Evolutionary conservation across 768 basidiomycete genomes (phyloP).

Genomic region (Russula foetens): DNA sequence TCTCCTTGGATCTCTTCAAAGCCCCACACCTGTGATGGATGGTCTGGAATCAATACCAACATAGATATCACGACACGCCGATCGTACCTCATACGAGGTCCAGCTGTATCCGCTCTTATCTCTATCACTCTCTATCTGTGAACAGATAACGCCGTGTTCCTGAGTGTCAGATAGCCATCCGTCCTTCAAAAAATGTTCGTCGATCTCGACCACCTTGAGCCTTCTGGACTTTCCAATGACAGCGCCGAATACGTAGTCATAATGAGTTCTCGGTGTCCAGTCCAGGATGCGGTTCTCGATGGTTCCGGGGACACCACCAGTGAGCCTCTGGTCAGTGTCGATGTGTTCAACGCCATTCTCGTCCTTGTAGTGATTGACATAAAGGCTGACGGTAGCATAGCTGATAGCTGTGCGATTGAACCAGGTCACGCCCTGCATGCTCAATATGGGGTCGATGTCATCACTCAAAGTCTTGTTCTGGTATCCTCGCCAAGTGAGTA

Average conservation of each 20-base stretch:
- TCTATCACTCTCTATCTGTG: conserved; percentile 47
- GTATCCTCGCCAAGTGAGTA: neutral
- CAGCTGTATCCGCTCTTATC: conserved; percentile 48
- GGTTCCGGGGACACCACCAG: conserved; percentile 51
- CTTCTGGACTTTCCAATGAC: conserved; percentile 34
- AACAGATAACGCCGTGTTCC: conserved; percentile 24
- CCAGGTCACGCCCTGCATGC: conserved; percentile 67
- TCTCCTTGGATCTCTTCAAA: conserved; percentile 1
- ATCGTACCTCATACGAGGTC: conserved; percentile 43
- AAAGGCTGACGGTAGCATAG: conserved; percentile 48
- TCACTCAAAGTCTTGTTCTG: conserved; percentile 67
- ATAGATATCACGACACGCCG: neutral
- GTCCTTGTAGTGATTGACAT: conserved; percentile 53
- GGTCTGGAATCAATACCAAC: neutral
- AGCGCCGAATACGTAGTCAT: conserved; percentile 54
- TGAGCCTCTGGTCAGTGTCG: conserved; percentile 52
- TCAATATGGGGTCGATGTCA: conserved; percentile 50
- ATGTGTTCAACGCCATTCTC: conserved; percentile 53
- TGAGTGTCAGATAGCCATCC: conserved; percentile 36
- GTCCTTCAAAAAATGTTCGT: conserved; percentile 30
- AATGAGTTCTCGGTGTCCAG: conserved; percentile 40
- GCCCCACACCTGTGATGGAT: neutral
- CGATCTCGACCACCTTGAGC: conserved; percentile 9
- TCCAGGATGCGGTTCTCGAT: conserved; percentile 46
- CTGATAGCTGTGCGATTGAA: conserved; percentile 53